Evolutionary conservation across 2,329 filamentous ascomycete genomes (phyloP).

Genomic region (Ilyonectria destructans): DNA sequence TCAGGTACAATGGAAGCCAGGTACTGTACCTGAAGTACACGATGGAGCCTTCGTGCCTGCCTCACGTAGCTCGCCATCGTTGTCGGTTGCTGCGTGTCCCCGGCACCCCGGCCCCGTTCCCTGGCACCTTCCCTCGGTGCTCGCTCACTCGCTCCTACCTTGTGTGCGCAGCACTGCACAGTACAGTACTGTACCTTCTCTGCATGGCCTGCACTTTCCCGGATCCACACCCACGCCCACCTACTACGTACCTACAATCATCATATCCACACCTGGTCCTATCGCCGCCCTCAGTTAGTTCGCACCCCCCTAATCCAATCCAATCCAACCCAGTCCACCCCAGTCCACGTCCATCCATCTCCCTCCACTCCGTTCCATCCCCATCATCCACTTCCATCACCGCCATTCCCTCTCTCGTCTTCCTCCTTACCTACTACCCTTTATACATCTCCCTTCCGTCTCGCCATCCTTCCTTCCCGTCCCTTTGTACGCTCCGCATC

Average conservation of each 20-base stretch:
- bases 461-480: constrained; percentile 53
- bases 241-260: background rate
- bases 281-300: constrained; percentile 29
- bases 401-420: constrained; percentile 54
- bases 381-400: constrained; percentile 51
- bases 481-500: constrained; percentile 52
- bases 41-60: constrained; percentile 8
- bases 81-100: constrained; percentile 17
- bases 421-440: constrained; percentile 53
- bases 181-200: background rate
- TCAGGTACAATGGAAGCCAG: constrained; percentile 4
- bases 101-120: constrained; percentile 24
- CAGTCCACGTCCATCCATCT: constrained; percentile 55
- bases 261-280: constrained; percentile 17
- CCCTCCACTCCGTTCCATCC: constrained; percentile 55
- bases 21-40: constrained; percentile 12
- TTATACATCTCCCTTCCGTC: constrained; percentile 52
- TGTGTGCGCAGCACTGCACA: background rate
- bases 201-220: constrained; percentile 23
- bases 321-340: constrained; percentile 46
- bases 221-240: constrained; percentile 12
- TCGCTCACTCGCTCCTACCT: constrained; percentile 16
- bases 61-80: constrained; percentile 6
- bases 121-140: constrained; percentile 6
- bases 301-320: constrained; percentile 19